Base-by-base conservation (phyloP, 768 basidiomycete genomes). In the Suillus placidus region DNA sequence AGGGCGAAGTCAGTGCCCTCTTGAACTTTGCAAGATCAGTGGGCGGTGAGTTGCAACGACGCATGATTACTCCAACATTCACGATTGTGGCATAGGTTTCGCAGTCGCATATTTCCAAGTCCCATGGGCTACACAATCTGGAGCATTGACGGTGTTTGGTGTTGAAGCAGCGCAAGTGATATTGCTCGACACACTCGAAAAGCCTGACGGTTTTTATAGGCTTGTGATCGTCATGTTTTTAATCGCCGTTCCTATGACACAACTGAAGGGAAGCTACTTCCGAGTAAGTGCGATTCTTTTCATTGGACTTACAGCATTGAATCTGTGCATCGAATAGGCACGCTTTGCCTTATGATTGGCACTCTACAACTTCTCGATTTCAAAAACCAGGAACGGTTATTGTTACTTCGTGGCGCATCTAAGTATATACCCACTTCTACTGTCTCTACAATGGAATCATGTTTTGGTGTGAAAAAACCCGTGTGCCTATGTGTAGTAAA, bases 71-170 rank as follows among this genome's bases (percentile, higher is more conserved):
- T 32, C 32, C 18, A 32, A 18, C 9, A 18, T 52, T 62, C 45
- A 35, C 18, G 34, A 18, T 12, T 38, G 35, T 45, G 16, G 0
- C 12, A 12, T 37, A 75, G 77, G 80, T 12, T 82, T 82, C 43
- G 64, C 71, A 13, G 79, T 81, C 49, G 79, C 80, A 12, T 81
- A 76, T 66, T 81, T 78, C 63, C 80, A 81, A 65, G 77, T 82
- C 18, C 77, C 78, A 0, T 82, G 80, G 80, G 72, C 81, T 32
- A 72, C 71, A 7, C 71, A 73, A 64, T 67, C 73, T 40, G 80
- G 80, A 42, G 77, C 71, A 4, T 65, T 80, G 40, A 64, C 70
- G 42, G 77, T 80, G 6, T 74, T 78, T 65, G 81, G 81, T 16
- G 71, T 72, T 43, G 81, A 81, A 66, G 80, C 79, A 51, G 76